Conservation (phyloP, 305 asterid genomes). For the Euphrasia arctica region DNA sequence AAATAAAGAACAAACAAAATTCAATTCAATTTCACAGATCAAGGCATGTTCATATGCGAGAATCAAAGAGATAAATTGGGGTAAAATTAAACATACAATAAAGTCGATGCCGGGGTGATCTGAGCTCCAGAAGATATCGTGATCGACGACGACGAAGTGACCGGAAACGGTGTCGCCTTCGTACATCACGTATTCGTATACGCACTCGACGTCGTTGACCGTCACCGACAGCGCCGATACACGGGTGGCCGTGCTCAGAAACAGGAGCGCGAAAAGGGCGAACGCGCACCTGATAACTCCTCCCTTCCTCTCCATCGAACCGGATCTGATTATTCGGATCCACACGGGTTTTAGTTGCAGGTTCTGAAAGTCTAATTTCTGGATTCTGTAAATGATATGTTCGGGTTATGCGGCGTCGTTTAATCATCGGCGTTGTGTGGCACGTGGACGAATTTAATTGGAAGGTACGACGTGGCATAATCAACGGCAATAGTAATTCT, state of each 20-base stretch:
- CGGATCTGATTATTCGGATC: constrained; percentile 28
- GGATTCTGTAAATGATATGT: constrained; percentile 4
- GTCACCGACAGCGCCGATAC: constrained; percentile 67
- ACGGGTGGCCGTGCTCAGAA: constrained; percentile 39
- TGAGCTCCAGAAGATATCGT: constrained; percentile 86
- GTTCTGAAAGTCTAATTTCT: constrained; percentile 11
- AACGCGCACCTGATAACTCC: constrained; percentile 34
- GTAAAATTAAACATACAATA: constrained; percentile 32
- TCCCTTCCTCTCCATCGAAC: constrained; percentile 36
- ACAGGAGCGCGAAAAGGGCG: constrained; percentile 37
- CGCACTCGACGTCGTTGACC: constrained; percentile 76
- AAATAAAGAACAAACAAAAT: neutral
- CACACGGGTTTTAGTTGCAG: constrained; percentile 21
- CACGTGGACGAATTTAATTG: constrained; percentile 30
- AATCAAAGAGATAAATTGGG: neutral
- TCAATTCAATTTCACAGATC: constrained; percentile 32
- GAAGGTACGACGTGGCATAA: constrained; percentile 25
- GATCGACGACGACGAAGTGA: constrained; percentile 91
- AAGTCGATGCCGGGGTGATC: constrained; percentile 96
- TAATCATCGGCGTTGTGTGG: neutral
- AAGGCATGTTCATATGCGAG: constrained; percentile 8
- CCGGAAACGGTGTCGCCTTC: constrained; percentile 90
- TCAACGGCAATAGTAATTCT: neutral
- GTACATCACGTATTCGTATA: constrained; percentile 81
- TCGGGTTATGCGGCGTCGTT: constrained; percentile 23